A percentile compares a stretch with the other conserved stretches of the same genome.
Evolutionary conservation across 805 yeast species (phyloP).

Genomic region (Scheffersomyces ergatensis): DNA sequence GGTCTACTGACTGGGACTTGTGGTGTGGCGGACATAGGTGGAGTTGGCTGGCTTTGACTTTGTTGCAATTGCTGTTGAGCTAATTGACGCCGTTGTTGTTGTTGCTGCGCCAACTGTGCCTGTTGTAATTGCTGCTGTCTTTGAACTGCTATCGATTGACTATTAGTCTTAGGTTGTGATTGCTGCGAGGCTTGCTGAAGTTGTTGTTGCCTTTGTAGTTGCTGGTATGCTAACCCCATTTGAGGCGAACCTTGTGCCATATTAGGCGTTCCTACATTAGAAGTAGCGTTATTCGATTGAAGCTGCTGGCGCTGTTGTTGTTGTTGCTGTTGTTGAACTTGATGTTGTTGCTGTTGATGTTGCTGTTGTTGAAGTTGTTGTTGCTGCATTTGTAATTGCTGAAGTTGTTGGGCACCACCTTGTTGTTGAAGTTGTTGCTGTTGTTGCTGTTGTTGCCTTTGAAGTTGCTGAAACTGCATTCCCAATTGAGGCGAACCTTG

Average conservation of each 20-base stretch:
- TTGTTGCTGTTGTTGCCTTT: conserved; percentile 3
- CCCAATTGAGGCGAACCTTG: conserved; percentile 7
- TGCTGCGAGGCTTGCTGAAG: conserved; percentile 1
- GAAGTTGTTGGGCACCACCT: not conserved
- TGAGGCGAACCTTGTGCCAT: not conserved
- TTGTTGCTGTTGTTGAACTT: conserved; percentile 1
- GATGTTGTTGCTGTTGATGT: not conserved
- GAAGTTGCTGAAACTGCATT: not conserved
- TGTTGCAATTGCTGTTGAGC: not conserved
- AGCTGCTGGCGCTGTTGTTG: conserved; percentile 1
- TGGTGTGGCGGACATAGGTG: conserved; percentile 4
- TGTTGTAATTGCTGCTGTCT: conserved; percentile 4
- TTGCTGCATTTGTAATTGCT: not conserved
- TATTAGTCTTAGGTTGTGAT: not conserved
- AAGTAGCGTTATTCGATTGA: too few relatives aligned
- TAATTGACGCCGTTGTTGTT: not conserved
- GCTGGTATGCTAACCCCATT: not conserved
- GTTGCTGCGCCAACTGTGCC: conserved; percentile 1
- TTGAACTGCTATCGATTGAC: not conserved
- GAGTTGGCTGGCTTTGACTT: not conserved
- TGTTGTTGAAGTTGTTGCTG: conserved; percentile 2
- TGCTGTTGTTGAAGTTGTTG: not conserved
- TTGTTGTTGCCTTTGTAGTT: conserved; percentile 1
- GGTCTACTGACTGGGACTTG: not conserved
- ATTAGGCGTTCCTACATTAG: not conserved